Percentiles rank a stretch among this genome's conserved stretches.
Evolutionary conservation across 2,329 filamentous ascomycete species (phyloP).

Genomic region (Lachnellula occidentalis): DNA sequence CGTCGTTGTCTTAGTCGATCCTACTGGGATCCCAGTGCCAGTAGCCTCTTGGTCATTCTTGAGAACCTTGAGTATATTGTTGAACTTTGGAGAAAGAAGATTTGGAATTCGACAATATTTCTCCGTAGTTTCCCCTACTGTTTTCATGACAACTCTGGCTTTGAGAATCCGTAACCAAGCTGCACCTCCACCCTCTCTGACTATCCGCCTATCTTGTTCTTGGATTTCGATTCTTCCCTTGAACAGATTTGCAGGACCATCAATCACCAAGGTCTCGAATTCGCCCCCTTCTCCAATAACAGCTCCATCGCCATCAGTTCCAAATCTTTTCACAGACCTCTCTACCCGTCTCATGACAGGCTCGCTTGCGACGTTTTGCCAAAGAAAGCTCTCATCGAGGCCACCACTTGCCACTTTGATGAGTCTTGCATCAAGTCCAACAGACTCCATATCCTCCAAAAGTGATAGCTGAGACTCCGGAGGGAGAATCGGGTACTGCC

Average conservation of each 20-base stretch:
- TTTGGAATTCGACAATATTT: conserved; percentile 50
- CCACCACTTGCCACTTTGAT: conserved; percentile 93
- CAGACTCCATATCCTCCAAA: conserved; percentile 73
- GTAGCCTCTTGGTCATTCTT: neutral
- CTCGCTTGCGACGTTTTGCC: conserved; percentile 67
- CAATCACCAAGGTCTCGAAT: conserved; percentile 86
- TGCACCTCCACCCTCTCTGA: conserved; percentile 69
- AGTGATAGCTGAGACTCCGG: conserved; percentile 45
- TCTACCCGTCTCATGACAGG: conserved; percentile 43
- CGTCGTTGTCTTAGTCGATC: neutral
- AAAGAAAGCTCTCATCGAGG: conserved; percentile 73
- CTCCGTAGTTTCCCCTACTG: conserved; percentile 35
- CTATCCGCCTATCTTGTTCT: conserved; percentile 45
- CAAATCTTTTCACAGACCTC: conserved; percentile 60
- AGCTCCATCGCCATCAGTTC: conserved; percentile 57
- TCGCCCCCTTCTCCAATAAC: conserved; percentile 90
- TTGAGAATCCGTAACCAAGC: conserved; percentile 61
- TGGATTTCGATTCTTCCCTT: conserved; percentile 61
- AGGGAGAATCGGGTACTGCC: conserved; percentile 80
- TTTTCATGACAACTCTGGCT: conserved; percentile 42
- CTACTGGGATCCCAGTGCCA: neutral
- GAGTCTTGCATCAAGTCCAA: conserved; percentile 80
- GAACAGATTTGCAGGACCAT: conserved; percentile 72
- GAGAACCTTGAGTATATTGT: conserved; percentile 14
- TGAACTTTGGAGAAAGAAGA: conserved; percentile 61